Percentiles rank a stretch among this genome's conserved stretches.
Conservation (phyloP, 2,329 filamentous ascomycete species). For the Trichoderma sp. region DNA sequence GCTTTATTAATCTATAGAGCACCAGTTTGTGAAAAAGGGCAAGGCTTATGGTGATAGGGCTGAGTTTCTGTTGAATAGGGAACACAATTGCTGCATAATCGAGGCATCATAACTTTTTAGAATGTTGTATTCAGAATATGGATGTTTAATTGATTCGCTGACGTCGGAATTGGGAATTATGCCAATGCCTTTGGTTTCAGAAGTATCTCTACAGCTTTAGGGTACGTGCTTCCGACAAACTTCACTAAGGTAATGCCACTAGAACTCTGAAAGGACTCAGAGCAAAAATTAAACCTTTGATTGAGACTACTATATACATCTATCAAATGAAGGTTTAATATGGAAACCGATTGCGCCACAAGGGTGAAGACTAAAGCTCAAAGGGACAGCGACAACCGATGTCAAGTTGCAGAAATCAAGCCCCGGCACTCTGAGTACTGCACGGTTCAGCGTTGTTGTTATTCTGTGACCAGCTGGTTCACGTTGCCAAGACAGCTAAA, state of each 20-base stretch:
- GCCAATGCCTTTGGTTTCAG: background rate
- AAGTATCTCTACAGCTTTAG: background rate
- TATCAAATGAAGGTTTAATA: background rate
- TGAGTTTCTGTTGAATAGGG: background rate
- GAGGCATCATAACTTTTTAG: background rate
- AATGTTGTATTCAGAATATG: background rate
- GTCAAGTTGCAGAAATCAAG: background rate
- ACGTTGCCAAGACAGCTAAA: background rate
- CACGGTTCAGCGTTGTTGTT: background rate
- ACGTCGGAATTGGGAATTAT: background rate
- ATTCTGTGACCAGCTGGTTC: background rate
- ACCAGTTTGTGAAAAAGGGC: background rate
- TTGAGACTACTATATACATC: background rate
- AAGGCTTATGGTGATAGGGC: background rate
- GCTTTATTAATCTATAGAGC: too few species aligned
- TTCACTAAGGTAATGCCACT: background rate
- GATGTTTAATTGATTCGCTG: too few species aligned
- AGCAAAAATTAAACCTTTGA: background rate
- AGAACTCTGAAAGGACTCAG: background rate
- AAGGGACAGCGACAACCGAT: background rate
- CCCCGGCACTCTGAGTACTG: background rate
- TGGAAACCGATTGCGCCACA: background rate
- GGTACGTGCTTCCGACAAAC: background rate
- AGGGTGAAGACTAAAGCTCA: background rate
- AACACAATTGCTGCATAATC: background rate